Evolutionary conservation across 2,329 filamentous ascomycete species (phyloP), one percentile per base, ranked within the genome.

Genomic region (Colletotrichum truncatum): DNA sequence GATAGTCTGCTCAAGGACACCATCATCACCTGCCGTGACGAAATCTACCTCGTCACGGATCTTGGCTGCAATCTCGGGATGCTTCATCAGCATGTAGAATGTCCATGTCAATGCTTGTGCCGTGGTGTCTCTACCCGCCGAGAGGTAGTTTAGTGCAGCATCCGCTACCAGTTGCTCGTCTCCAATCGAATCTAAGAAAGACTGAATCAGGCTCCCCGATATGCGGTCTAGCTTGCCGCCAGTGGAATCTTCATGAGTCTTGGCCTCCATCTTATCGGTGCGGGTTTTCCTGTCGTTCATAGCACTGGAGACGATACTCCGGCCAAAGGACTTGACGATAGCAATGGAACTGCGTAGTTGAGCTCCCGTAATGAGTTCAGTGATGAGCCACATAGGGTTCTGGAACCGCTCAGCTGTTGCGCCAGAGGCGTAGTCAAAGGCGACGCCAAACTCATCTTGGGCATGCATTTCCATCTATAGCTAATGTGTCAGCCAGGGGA

Each of bases 51-150:
- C 85, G 14, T 74, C 63, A 12, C 82, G 79, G 23, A 88, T 77
- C 60, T 74, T 78, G 25, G 74, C 69, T 2, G 78, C 69, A 2
- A 79, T 79, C 3, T 71, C 67, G 0, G 80, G 82, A 66, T 89
- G 77, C 34, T 80, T 79, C 76, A 89, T 85, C 11, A 91, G 77
- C 2, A 88, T 78, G 72, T 90, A 89, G 39, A 89, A 82, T 1
- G 84, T 83, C 89, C 89, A 91, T 0, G 88, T 89, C 10, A 91
- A 75, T 2, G 85, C 86, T 70, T 91, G 88, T 0, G 88, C 88
- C 6, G 87, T 88, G 0, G 89, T 91, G 71, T 91, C 89, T 61
- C 88, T 80, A 14, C 88, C 86, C 0, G 89, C 89, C 1, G 87
- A 90, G 9, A 91, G 84, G 70, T 89, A 91, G 69, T 90, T 91